phyloP scores from a whole-genome alignment of 208 protist genomes.

The Leishmania braziliensis region DNA sequence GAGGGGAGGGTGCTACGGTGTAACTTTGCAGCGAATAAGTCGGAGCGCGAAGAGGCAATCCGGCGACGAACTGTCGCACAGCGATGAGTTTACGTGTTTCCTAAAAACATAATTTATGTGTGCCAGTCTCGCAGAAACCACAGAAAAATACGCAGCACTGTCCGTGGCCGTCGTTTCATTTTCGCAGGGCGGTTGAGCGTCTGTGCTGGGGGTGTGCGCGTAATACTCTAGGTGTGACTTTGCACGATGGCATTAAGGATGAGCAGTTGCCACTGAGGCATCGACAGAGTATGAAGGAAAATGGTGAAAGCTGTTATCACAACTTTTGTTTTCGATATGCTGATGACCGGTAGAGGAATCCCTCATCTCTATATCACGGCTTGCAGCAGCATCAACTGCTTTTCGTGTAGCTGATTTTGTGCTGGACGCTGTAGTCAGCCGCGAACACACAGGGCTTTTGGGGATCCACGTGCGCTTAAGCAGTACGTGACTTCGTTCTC shows the following conservation, averaged over 20 bases:
- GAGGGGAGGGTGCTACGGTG: conserved; percentile 61
- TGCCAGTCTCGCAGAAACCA: not conserved
- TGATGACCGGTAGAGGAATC: not conserved
- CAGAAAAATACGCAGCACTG: not conserved
- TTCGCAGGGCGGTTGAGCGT: not conserved
- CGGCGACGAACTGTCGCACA: conserved; percentile 11
- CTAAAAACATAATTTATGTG: not conserved
- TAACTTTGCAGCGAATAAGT: conserved; percentile 85
- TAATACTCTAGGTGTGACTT: not conserved
- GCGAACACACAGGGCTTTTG: no score
- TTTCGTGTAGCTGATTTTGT: not conserved
- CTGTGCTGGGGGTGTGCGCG: not conserved
- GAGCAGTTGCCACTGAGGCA: not conserved
- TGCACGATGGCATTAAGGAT: not conserved
- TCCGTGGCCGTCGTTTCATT: not conserved
- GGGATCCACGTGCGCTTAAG: not conserved
- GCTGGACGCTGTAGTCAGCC: not conserved
- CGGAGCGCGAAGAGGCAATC: conserved; percentile 78
- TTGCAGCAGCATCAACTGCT: not conserved
- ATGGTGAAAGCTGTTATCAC: not conserved
- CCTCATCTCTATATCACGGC: no score
- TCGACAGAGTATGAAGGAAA: no score
- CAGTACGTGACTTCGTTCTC: not conserved
- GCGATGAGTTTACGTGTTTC: not conserved
- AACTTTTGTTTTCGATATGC: not conserved